Evolutionary conservation across 495 filamentous ascomycete genomes (phyloP), one percentile per base, ranked within the genome.

Genomic region (Gamarada debralockiae): DNA sequence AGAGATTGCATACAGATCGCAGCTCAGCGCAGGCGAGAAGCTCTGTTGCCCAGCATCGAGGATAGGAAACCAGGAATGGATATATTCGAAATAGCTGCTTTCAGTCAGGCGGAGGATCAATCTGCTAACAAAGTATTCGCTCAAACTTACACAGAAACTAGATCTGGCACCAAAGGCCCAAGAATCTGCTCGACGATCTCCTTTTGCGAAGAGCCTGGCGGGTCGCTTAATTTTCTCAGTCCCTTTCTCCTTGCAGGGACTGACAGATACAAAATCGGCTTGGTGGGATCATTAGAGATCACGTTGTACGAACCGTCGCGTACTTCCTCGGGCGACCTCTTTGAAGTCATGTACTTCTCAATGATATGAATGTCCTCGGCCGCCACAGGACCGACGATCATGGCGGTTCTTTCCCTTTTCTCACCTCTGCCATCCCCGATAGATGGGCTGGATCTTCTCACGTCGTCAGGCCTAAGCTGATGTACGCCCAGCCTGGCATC

Each of bases 161-260:
- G 62, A 46, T 78, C 76, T 40, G 73, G 64, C 53, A 69, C 72
- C 46, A 74, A 75, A 14, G 74, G 75, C 10, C 74, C 77, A 3
- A 81, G 59, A 9, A 81, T 72, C 55, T 81, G 75, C 55, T 79
- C 75, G 31, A 81, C 58, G 25, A 79, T 74, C 48, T 79, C 76
- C 41, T 73, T 72, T 44, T 81, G 76, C 48, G 76, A 71, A 21
- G 74, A 73, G 25, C 76, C 74, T 0, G 74, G 73, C 18, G 73
- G n/a, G n/a, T n/a, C n/a, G n/a, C n/a, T n/a, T n/a, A n/a, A n/a
- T n/a, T n/a, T n/a, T n/a, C n/a, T n/a, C n/a, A n/a, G n/a, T n/a
- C n/a, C n/a, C n/a, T n/a, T n/a, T n/a, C n/a, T n/a, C n/a, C n/a
- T n/a, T n/a, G n/a, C 63, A n/a, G 73, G 72, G 10, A 76, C 70